Base-by-base conservation (phyloP, 2,329 filamentous ascomycete genomes). In the Byssochlamys sp. region DNA sequence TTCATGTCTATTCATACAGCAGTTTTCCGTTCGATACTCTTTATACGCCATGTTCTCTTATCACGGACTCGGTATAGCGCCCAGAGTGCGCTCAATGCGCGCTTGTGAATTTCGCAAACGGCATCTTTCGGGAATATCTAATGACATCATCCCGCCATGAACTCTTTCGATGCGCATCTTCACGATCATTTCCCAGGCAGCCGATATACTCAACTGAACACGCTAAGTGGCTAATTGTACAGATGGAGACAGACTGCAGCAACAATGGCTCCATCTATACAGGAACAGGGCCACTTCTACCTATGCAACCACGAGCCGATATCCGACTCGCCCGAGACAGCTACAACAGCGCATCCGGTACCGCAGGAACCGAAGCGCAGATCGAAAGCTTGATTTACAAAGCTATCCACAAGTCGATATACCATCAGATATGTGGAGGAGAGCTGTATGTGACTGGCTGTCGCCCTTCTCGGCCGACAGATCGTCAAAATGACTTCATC, bases 401-500 rank as follows among this genome's bases (percentile, higher is more conserved):
- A 7, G 7, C 26, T 51, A 51, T 51, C 24, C 24, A 27, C 26
- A 19, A 51, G 12, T 14, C 7, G 7, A 45, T 28, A 51, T 9
- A 26, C 11, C 26, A 19, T 19, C 49, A 51, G 49, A 14, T 10
- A 51, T 51, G 26, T 28, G 49, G 49, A 51, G 49, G 27, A 51
- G 11, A 51, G 25, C 49, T 51, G 12, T 26, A 5, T 14, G 19
- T 51, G 49, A 26, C 49, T 26, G 49, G 14, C 14, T 39, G 48
- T 55, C 29, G 14, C 14, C 48, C 29, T 35, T 62, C 58, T 61
- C 58, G 60, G 25, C 53, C 58, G 56, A 62, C 25, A 26, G 56
- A 54, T 11, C 63, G 65, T 68, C 63, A 68, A 65, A 54, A 60
- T 69, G 67, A 69, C 63, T 62, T 69, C 67, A 69, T 68, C 24